Base-by-base conservation (phyloP, 257 asterid species). In the Leonotis leonurus region DNA sequence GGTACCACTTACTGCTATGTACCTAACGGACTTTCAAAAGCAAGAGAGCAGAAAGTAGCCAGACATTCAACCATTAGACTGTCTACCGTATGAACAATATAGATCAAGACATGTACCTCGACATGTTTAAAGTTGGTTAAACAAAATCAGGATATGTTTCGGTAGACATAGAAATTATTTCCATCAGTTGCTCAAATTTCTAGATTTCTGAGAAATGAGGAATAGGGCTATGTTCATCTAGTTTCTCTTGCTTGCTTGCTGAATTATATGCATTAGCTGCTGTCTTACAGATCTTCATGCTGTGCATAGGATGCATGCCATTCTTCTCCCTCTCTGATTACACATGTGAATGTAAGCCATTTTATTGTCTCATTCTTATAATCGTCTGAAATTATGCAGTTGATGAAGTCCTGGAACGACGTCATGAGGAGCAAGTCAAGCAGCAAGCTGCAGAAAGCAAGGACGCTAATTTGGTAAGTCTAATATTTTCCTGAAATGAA, bases 381-480 rank as follows among this genome's bases (percentile, higher is more conserved):
- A 51, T 61, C 40, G 12, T 14, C 41, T 44, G 39, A 63, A 62
- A 52, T 76, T 69, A 33, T 74, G 77, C 91, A 88, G 95, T 80
- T 70, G 83, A 79, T 65, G 90, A 76, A 60, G 76, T 83, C 60
- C 78, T 39, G 27, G 87, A 83, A 55, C 70, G 56, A 58, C 78
- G 79, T 65, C 87, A 78, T 6, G 77, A 69, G 59, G 89, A 77
- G 45, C 76, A 51, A 68, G 70, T n/a, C 68, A 76, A 74, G 70
- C 85, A 66, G 77, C 81, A 68, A 40, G 70, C 71, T 59, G 68
- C 74, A 6, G 80, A 75, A 65, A 80, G 71, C 66, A 73, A 69
- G 75, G 80, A 73, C 70, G 64, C 73, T 56, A 55, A 69, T 63
- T 76, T 74, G 95, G 96, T 91, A 73, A 35, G 40, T 68, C 43